Base-by-base conservation (phyloP, 1,284 basidiomycete genomes). In the Cryptococcus floricola region DNA sequence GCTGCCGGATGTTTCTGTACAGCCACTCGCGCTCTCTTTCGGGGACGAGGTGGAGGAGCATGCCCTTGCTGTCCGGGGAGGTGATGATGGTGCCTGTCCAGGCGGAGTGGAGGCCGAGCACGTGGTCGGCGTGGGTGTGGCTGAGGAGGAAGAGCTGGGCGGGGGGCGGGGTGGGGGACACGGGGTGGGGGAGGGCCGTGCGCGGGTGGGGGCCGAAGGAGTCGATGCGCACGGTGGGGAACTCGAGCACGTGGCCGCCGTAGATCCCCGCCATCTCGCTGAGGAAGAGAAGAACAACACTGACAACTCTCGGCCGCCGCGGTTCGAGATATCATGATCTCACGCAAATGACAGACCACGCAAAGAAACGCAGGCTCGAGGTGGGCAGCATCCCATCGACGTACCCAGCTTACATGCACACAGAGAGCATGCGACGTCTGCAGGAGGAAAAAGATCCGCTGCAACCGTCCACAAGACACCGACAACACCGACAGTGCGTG, bases 81-180 rank as follows among this genome's bases (percentile, higher is more conserved):
- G 90, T 93, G 50, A 89, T 73, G 12, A 93, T 82, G 3, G 77
- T 80, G 13, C 74, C 73, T 0, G 67, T 70, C 49, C 72, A 74
- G 6, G 59, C 31, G 27, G 63, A 52, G 6, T 57, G 53, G 10
- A 77, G 61, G 2, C 76, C 76, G 4, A 58, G 25, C 2, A 75
- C 60, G 69, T 92, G 90, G 73, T 92, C 91, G 0, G 89, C 81
- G 74, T 94, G 91, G 0, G 89, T 87, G 68, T 93, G 90, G 0
- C 87, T 85, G 53, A 94, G 81, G 8, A 93, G 82, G 71, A 88
- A 84, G 6, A 91, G 79, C 5, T 81, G 80, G 0, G 87, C 85
- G 9, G n/a, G n/a, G n/a, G n/a, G n/a, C n/a, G n/a, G n/a, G n/a
- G n/a, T n/a, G n/a, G n/a, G 28, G 10, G 52, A 50, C 1, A 53